phyloP scores from a whole-genome alignment of 2,329 filamentous ascomycete genomes.

The Pestalotiopsis sp. region DNA sequence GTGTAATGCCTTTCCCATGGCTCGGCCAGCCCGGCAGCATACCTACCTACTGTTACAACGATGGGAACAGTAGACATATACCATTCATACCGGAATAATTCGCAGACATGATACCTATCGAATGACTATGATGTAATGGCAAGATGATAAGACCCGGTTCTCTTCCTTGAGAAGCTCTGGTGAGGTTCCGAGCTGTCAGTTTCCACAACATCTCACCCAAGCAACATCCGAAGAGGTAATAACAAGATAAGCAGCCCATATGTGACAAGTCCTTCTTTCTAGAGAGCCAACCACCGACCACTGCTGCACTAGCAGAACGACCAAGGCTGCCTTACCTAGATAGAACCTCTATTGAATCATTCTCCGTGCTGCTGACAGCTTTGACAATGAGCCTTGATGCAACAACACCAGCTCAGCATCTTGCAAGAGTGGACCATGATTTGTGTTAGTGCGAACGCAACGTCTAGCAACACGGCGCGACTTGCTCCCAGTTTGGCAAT shows the following conservation, averaged over 20 bases:
- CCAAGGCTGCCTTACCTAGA: background rate
- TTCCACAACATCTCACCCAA: background rate
- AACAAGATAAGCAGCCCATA: background rate
- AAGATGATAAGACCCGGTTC: background rate
- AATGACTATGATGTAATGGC: background rate
- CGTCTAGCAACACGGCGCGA: background rate
- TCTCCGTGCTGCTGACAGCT: too few relatives aligned
- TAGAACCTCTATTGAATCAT: too few relatives aligned
- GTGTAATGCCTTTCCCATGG: background rate
- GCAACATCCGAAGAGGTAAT: background rate
- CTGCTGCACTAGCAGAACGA: background rate
- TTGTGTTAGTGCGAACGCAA: background rate
- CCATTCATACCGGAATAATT: background rate
- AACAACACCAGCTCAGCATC: background rate
- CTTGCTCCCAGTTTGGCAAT: background rate
- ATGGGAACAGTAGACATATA: background rate
- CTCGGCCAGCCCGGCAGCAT: background rate
- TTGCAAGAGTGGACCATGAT: background rate
- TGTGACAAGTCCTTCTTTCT: background rate
- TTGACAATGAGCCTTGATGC: background rate
- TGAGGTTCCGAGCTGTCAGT: background rate
- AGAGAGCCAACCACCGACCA: background rate
- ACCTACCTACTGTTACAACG: background rate
- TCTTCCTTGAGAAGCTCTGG: background rate
- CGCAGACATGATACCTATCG: background rate